Evolutionary conservation across 2,329 filamentous ascomycete species (phyloP), one percentile per base, ranked within the genome.

Genomic region (Colletotrichum horii): DNA sequence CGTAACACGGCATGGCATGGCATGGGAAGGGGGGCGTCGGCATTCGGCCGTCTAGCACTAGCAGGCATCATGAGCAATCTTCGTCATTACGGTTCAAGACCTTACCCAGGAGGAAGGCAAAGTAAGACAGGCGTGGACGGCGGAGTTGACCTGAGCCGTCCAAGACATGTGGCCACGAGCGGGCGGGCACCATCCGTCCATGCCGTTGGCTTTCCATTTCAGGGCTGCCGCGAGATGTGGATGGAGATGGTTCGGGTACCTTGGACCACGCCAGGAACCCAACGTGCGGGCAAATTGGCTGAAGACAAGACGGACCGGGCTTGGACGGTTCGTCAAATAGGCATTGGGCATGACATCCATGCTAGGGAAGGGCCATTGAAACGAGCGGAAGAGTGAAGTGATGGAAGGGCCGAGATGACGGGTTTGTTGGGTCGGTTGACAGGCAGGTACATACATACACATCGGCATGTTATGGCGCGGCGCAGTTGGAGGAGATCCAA

Each of bases 331-430:
- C 32, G 22, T 32, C n/a, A 15, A 58, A 34, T 48, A 32, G 43
- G 19, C 26, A 62, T 36, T 58, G 62, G 43, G 15, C 64, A 69
- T 24, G 30, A 6, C 34, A 75, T 36, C 64, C 58, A 64, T 73
- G 64, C 36, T 26, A 48, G 26, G n/a, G 36, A 28, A 28, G 30
- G 24, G 32, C 38, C 34, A n/a, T 61, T 36, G 56, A 66, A 65
- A 48, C 56, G 64, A 38, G 22, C 64, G 65, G 58, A 58, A 30
- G 58, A 64, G 36, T 65, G 58, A 65, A 34, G 26, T 38, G 70
- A n/a, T 52, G 48, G 48, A 73, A 76, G 70, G 74, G 74, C 70
- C 74, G 74, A 75, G 64, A 69, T 36, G 65, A 52, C 65, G 70
- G 56, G 58, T 64, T 65, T 34, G 58, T 28, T 74, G 58, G 70